Percentiles rank a stretch among this genome's conserved stretches.
Conservation (phyloP, 2,329 filamentous ascomycete genomes). For the Cryoendolithus antarcticus region DNA sequence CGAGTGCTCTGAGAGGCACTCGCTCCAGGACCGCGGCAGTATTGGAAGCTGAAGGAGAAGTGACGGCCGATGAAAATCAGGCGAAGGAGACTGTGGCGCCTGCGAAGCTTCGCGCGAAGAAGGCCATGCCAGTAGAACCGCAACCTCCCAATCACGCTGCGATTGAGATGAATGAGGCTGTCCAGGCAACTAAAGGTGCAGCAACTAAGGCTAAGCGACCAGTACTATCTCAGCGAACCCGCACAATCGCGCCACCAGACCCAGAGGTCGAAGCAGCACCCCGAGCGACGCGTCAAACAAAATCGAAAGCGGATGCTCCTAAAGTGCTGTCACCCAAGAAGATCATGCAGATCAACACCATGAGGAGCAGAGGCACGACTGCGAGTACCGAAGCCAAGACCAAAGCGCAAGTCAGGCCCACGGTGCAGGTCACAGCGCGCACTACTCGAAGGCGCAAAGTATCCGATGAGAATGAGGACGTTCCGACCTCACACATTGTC, state of each 20-base stretch:
- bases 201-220: background rate
- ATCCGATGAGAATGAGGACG: conserved; percentile 21
- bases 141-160: conserved; percentile 4
- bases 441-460: conserved; percentile 12
- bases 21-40: conserved; percentile 12
- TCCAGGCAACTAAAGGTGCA: conserved; percentile 10
- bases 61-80: conserved; percentile 2
- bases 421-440: background rate
- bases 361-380: conserved; percentile 7
- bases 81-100: conserved; percentile 5
- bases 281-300: conserved; percentile 3
- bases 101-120: conserved; percentile 1
- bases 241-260: background rate
- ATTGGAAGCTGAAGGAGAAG: conserved; percentile 7
- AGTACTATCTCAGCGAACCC: background rate
- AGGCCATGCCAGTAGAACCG: conserved; percentile 3
- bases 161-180: background rate
- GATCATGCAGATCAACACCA: conserved; percentile 21
- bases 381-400: conserved; percentile 1
- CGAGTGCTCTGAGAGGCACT: conserved; percentile 10
- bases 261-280: conserved; percentile 4
- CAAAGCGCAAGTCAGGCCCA: conserved; percentile 6
- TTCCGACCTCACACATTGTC: conserved; percentile 5
- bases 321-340: conserved; percentile 24
- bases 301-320: conserved; percentile 4